Base-by-base conservation (phyloP, 2,329 filamentous ascomycete genomes). In the Aspergillus felis region DNA sequence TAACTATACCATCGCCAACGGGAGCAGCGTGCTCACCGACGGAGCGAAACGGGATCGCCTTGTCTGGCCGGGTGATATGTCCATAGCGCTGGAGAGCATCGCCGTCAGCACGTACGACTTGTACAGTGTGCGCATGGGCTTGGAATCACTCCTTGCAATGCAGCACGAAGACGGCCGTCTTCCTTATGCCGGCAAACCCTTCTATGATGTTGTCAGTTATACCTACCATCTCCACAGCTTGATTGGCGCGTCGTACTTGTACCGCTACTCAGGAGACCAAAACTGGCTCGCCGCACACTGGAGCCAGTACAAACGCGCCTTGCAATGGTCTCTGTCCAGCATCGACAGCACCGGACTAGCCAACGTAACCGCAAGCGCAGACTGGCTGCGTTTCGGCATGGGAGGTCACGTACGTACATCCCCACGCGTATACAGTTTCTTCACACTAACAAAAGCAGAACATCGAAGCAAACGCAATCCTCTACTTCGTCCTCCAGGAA, bases 51-150 rank as follows among this genome's bases (percentile, higher is more conserved):
- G 76, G 2, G 76, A 78, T 57, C 67, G 74, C 1, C 69, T 75
- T 1, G 80, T 87, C 2, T 87, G 84, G 83, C 80, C 84, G 10
- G 84, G 84, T 1, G 85, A 87, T 64, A 83, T 87, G 75, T 78
- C 78, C 4, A 82, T 85, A 58, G 80, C 82, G 4, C 74, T 83
- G 0, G 82, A 83, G 2, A 78, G 75, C 32, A 78, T 84, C 12
- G 78, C 82, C 9, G 79, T 84, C 2, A 82, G 80, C 7, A 85
- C 82, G 0, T 79, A 80, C 28, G 82, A 84, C 62, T 69, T 84
- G 51, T 73, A 78, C 22, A 77, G 78, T 38, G 74, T 84, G 7
- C 74, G 76, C 20, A 82, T 82, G 58, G 80, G 79, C 0, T 59
- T 85, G 1, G 76, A 78, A 51, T 77, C 78, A 1, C 68, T 81